Evolutionary conservation across 768 basidiomycete species (phyloP), one percentile per base, ranked within the genome.

Genomic region (Kwoniella botswanensis): DNA sequence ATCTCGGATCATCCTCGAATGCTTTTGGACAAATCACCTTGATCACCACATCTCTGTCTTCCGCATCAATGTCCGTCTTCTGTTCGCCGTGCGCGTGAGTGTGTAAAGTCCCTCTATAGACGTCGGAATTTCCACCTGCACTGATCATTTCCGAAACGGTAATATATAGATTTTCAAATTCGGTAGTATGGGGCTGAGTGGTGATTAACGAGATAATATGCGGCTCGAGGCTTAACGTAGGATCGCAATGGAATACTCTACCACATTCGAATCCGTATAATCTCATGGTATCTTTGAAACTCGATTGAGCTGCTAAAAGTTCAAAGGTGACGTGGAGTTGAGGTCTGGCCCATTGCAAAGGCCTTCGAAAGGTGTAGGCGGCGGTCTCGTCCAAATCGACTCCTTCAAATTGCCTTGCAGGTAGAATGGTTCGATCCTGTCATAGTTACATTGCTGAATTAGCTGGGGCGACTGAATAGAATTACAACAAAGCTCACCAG

Each of bases 291-390:
- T 43, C 26, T 12, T 22, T 13, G 43, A 44, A 46, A 21, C 50
- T 63, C 2, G 12, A 13, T 21, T 50, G 10, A 18, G 62, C 50
- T 0, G 62, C 62, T 17, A 26, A 21, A 0, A 44, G 12, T 2
- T 44, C 24, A 21, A 63, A 63, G 22, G n/a, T n/a, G 44, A 63
- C 43, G 43, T 63, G 62, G 1, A 63, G 15, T 9, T 13, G 21
- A 2, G 62, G 62, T 50, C 22, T 26, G 7, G 62, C 35, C 62
- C 62, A 63, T 63, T 63, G 50, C 62, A 63, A 9, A 22, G 62
- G 62, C 4, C 15, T 12, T 43, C 41, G 21, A 22, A 62, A 18
- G 54, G n/a, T 24, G 54, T 55, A 55, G 18, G 54, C 54, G n/a
- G 21, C 54, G 3, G 24, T 24, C 21, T 22, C 18, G 21, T 55